Percentiles rank a stretch among this genome's conserved stretches.
phyloP scores from a whole-genome alignment of 148 eudicot genomes.

The Vaccinium darrowii region DNA sequence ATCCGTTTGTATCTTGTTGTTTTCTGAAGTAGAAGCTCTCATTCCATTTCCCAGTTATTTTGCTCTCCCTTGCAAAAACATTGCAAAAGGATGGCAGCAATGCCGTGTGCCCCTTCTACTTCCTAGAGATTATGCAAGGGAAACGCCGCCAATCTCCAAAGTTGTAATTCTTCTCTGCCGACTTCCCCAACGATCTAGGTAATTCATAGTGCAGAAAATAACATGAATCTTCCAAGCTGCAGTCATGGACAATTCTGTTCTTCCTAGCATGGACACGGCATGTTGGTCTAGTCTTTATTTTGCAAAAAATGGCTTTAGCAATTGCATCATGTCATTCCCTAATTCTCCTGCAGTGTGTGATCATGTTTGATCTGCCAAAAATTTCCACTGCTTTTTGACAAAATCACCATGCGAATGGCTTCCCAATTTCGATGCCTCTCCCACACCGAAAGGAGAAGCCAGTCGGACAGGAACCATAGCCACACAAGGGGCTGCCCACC shows the following conservation, averaged over 20 bases:
- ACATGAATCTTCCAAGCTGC: conserved; percentile 36
- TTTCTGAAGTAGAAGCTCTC: neutral
- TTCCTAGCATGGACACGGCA: neutral
- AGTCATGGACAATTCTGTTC: neutral
- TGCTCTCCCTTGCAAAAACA: neutral
- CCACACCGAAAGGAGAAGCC: neutral
- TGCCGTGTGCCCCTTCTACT: neutral
- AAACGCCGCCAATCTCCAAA: neutral
- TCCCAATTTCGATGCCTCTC: neutral
- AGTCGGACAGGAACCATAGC: neutral
- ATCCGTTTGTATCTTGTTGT: neutral
- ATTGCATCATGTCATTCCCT: neutral
- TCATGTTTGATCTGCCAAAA: neutral
- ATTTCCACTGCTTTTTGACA: neutral
- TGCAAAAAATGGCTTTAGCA: neutral
- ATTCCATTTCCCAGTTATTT: too few relatives aligned
- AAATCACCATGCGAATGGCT: neutral
- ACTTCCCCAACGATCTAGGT: neutral
- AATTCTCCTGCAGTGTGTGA: neutral
- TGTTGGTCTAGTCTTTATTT: neutral
- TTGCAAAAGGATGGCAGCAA: neutral
- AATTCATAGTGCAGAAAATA: conserved; percentile 18
- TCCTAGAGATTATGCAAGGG: neutral
- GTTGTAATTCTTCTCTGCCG: conserved; percentile 5
- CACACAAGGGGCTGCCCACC: neutral